Evolutionary conservation across 2,329 filamentous ascomycete species (phyloP).

Genomic region (Cladophialophora exuberans): DNA sequence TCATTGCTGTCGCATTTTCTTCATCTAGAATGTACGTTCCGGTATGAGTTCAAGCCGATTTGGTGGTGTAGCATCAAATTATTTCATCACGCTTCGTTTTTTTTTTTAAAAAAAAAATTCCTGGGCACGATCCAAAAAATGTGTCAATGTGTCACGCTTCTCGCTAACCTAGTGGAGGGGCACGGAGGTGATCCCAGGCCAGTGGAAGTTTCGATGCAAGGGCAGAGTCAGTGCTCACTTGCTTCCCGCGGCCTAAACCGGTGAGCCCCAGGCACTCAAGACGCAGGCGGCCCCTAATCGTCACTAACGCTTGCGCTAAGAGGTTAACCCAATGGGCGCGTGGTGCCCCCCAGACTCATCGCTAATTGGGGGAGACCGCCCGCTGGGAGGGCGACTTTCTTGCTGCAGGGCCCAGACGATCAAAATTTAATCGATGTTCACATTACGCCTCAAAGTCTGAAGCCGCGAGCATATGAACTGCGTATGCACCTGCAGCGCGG

Average conservation of each 20-base stretch:
- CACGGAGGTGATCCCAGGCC: not conserved
- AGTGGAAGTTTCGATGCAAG: not conserved
- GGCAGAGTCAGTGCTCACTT: not conserved
- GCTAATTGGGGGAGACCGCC: slow-evolving; percentile 1
- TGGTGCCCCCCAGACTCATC: not conserved
- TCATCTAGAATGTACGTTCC: not conserved
- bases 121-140: not conserved
- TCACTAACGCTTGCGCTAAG: slow-evolving; percentile 10
- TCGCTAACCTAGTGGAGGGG: slow-evolving; percentile 1
- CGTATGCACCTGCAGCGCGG: not conserved
- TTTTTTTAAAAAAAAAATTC: not conserved
- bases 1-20: slow-evolving; percentile 6
- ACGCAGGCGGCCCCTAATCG: not conserved
- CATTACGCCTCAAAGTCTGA: slow-evolving; percentile 1
- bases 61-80: no score
- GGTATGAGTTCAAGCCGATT: no score
- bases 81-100: not conserved
- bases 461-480: slow-evolving; percentile 2
- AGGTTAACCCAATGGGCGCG: not conserved
- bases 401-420: slow-evolving; percentile 13
- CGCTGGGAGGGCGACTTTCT: not conserved
- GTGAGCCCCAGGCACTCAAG: not conserved
- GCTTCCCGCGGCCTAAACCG: not conserved
- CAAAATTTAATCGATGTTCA: slow-evolving; percentile 1
- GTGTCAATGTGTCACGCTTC: not conserved